Evolutionary conservation across 768 basidiomycete species (phyloP), one percentile per base, ranked within the genome.

Genomic region (Podaxis pistillaris): DNA sequence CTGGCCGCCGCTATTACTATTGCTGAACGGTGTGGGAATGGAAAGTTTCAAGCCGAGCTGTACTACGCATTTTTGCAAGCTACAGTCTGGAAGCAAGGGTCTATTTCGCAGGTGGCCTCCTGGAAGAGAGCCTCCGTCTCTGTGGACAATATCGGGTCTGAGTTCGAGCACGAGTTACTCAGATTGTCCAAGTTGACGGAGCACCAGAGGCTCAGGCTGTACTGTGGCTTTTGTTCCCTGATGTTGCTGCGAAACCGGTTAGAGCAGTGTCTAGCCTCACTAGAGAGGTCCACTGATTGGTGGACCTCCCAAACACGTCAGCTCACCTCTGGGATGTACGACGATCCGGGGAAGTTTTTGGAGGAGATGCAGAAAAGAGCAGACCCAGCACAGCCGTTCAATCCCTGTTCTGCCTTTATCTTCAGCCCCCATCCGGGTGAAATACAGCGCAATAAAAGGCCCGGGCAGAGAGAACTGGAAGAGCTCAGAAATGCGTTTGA

Each of bases 31-130:
- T 8, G 41, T 1, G 30, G n/a, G 1, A n/a, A 44, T 15, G 28
- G 44, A n/a, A 22, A 2, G n/a, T 36, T 57, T 2, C 41, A 46
- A 46, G 56, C 56, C 24, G 41, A 47, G 13, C 24, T 46, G 13
- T 57, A 57, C n/a, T 44, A 57, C 9, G 56, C 56, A 15, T 57
- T 46, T n/a, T 28, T 47, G 41, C 56, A 26, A 26, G 56, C 56
- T 46, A 30, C 26, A 33, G 41, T 44, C 6, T 57, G 56, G 56
- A 47, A 30, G 9, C 17, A 46, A 11, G 38, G 38, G 13, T 24
- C 54, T 12, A 37, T 4, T n/a, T 47, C 41, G 15, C 28, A 7
- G 7, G 1, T 30, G 12, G 13, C 19, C 2, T 9, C 8, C 12
- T 17, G 22, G 5, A 3, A 28, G 13, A 57, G 26, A 11, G 26